These are phyloP conservation scores for Juglanconis oblonga DNA, from an alignment of 2,329 filamentous ascomycete species.

Conservation along the genomic window DNA sequence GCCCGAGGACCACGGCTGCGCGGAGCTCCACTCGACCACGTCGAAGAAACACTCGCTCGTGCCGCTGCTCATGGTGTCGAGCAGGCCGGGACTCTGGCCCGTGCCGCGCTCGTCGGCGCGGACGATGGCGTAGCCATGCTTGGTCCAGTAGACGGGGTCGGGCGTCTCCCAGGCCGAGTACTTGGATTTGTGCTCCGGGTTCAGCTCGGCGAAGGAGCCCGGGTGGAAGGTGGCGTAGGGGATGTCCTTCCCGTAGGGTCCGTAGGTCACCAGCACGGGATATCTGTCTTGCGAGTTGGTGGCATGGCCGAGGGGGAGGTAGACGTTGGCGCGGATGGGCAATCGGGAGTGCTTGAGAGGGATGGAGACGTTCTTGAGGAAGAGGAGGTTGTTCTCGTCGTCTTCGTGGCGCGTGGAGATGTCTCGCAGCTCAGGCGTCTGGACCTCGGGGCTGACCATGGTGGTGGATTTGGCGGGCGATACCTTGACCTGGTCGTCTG, in stretches of 20 bases:
- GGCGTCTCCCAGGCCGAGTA: slow-evolving; percentile 61
- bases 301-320: slow-evolving; percentile 22
- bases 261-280: slow-evolving; percentile 68
- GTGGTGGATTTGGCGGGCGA: neutral
- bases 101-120: slow-evolving; percentile 49
- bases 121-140: slow-evolving; percentile 52
- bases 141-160: slow-evolving; percentile 55
- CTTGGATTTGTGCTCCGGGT: slow-evolving; percentile 48
- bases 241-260: slow-evolving; percentile 73
- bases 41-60: slow-evolving; percentile 48
- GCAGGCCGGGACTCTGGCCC: slow-evolving; percentile 44
- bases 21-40: slow-evolving; percentile 47
- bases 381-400: slow-evolving; percentile 18
- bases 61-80: slow-evolving; percentile 47
- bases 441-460: slow-evolving; percentile 12
- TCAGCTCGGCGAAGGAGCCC: slow-evolving; percentile 46
- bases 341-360: slow-evolving; percentile 23
- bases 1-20: slow-evolving; percentile 44
- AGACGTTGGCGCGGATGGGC: slow-evolving; percentile 29
- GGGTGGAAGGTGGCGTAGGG: slow-evolving; percentile 49
- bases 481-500: neutral
- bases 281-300: slow-evolving; percentile 26
- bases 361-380: slow-evolving; percentile 28
- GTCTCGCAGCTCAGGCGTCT: slow-evolving; percentile 19
- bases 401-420: slow-evolving; percentile 19